Evolutionary conservation across 805 yeast species (phyloP), one percentile per base, ranked within the genome.

Genomic region (Metschnikowia orientalis): DNA sequence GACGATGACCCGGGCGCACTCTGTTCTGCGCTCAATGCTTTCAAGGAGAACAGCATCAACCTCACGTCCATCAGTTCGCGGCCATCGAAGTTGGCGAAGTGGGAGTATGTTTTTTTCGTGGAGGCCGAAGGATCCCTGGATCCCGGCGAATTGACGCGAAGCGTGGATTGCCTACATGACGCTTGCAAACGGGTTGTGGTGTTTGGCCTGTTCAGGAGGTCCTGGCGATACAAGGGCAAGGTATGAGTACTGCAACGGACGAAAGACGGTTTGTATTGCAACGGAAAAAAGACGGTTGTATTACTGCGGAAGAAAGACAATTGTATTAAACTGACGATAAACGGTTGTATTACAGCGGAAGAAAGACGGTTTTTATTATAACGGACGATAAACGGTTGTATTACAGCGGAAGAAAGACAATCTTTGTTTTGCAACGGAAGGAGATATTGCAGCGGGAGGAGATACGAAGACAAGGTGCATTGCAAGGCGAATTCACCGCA

Each of bases 41-140:
- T 87, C 48, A 74, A 75, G 32, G 53, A 61, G 10, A 61, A 75
- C 46, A 61, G 69, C 13, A 60, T 87, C 37, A 84, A 82, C 50
- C 63, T 88, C 61, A 74, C 79, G 4, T 69, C 83, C 5, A 84
- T 88, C 30, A 75, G 77, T 23, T 81, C 95, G 3, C 68, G 96
- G 46, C 96, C 96, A 0, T 75, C 84, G 4, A 67, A 73, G 8
- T 54, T 68, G 19, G 59, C 66, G 30, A 73, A 77, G 20, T 88
- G 96, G 96, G 80, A 80, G 42, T 85, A 87, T 48, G 77, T 82
- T 3, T 88, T 85, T 58, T 87, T 83, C 48, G 73, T 83, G 8
- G 97, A 88, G 50, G 73, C 77, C 19, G 66, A 71, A 54, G 76
- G 77, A 3, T 50, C 63, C 30, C 41, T 44, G 2, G 40, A 43